Evolutionary conservation across 768 basidiomycete genomes (phyloP).

Genomic region (Tylopilus plumbeoviolaceoides): DNA sequence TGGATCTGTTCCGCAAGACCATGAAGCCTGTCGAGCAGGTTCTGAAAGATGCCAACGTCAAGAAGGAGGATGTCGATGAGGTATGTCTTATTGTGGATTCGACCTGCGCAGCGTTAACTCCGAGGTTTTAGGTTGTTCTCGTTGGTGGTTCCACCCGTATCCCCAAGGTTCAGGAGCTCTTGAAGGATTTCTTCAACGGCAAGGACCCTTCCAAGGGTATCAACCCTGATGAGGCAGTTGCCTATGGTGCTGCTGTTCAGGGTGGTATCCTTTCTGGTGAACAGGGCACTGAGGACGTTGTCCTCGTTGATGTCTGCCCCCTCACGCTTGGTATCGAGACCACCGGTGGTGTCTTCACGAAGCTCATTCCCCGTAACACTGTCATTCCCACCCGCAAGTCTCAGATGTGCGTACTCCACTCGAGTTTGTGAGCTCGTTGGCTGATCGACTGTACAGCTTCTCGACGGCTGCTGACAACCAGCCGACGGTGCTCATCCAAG

Average conservation of each 20-base stretch:
- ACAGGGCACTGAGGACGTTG: slow-evolving; percentile 83
- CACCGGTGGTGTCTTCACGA: slow-evolving; percentile 97
- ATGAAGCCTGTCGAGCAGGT: slow-evolving; percentile 99
- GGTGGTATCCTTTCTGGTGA: slow-evolving; percentile 97
- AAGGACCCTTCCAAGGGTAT: slow-evolving; percentile 98
- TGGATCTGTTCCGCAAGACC: slow-evolving; percentile 98
- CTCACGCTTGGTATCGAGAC: slow-evolving; percentile 99
- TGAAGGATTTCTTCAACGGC: slow-evolving; percentile 95
- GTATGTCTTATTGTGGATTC: slow-evolving; percentile 34
- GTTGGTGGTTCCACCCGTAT: slow-evolving; percentile 99
- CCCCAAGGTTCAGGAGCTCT: slow-evolving; percentile 97
- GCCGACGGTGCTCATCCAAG: slow-evolving; percentile 94
- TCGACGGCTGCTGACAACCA: slow-evolving; percentile 88
- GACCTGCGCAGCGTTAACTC: not conserved
- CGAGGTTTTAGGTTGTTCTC: slow-evolving; percentile 59
- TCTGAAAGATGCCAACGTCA: slow-evolving; percentile 94
- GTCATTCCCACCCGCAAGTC: slow-evolving; percentile 97
- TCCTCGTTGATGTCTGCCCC: slow-evolving; percentile 95
- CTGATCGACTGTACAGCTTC: slow-evolving; percentile 40
- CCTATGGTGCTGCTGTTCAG: slow-evolving; percentile 98
- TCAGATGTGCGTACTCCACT: slow-evolving; percentile 59
- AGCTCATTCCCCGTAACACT: slow-evolving; percentile 96
- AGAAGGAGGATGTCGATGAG: slow-evolving; percentile 96
- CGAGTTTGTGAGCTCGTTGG: not conserved
- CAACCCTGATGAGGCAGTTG: slow-evolving; percentile 99